phyloP scores from a whole-genome alignment of 306 rosid species.

The Lithocarpus polystachyus region DNA sequence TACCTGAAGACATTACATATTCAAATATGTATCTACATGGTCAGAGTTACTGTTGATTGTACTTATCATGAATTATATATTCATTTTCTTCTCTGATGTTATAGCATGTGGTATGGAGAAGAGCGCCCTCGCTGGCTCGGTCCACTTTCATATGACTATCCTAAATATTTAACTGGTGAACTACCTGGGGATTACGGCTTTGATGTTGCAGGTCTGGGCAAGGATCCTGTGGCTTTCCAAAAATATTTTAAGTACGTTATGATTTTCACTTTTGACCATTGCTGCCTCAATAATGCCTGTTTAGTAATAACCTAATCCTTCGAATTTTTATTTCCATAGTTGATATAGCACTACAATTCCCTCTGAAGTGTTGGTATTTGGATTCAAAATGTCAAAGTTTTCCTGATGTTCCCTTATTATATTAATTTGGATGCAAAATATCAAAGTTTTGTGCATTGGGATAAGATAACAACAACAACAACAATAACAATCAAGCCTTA shows the following conservation, averaged over 20 bases:
- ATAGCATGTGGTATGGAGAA: constrained; percentile 88
- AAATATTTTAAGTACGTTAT: constrained; percentile 72
- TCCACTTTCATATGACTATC: constrained; percentile 79
- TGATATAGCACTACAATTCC: not conserved
- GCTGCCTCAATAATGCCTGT: constrained; percentile 18
- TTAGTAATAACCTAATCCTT: constrained; percentile 2
- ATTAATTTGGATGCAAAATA: not conserved
- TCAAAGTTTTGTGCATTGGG: not conserved
- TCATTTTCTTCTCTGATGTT: constrained; percentile 10
- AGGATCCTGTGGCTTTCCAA: constrained; percentile 65
- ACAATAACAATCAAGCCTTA: too few species aligned
- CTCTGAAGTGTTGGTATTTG: not conserved
- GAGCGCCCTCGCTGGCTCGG: constrained; percentile 94
- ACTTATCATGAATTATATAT: not conserved
- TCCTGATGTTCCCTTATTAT: not conserved
- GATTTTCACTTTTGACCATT: constrained; percentile 7
- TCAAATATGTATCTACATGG: not conserved
- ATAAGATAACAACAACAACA: not conserved
- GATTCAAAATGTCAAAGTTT: not conserved
- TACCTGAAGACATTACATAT: not conserved
- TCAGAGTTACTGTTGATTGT: not conserved
- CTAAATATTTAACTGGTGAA: constrained; percentile 75
- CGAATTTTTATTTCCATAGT: not conserved
- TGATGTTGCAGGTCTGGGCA: constrained; percentile 71
- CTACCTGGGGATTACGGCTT: constrained; percentile 94